phyloP scores from a whole-genome alignment of 1,284 basidiomycete genomes.

The Cryptococcus hybrid region DNA sequence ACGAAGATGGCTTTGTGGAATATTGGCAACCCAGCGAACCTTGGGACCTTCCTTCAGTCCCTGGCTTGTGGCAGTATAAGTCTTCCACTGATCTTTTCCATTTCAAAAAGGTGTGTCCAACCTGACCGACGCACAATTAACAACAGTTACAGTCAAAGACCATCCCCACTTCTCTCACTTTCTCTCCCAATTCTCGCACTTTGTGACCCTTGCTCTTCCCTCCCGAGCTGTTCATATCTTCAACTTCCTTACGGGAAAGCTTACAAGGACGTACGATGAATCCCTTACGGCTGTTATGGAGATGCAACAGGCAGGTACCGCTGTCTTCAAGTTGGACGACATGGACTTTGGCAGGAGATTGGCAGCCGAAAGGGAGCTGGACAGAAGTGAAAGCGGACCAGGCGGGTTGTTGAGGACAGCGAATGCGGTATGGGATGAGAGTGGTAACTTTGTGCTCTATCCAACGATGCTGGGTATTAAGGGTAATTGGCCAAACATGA shows the following conservation, averaged over 20 bases:
- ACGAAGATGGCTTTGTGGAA: slow-evolving; percentile 92
- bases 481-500: slow-evolving; percentile 60
- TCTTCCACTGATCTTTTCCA: slow-evolving; percentile 92
- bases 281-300: slow-evolving; percentile 87
- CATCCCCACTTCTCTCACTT: slow-evolving; percentile 81
- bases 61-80: slow-evolving; percentile 87
- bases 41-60: slow-evolving; percentile 74
- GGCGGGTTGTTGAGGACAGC: slow-evolving; percentile 59
- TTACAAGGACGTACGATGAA: slow-evolving; percentile 93
- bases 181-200: slow-evolving; percentile 87
- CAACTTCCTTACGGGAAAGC: slow-evolving; percentile 83
- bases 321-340: slow-evolving; percentile 88
- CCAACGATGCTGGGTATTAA: slow-evolving; percentile 94
- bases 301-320: slow-evolving; percentile 94
- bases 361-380: slow-evolving; percentile 87
- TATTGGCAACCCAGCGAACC: slow-evolving; percentile 92
- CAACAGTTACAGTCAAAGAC: slow-evolving; percentile 69
- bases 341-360: slow-evolving; percentile 99
- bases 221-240: slow-evolving; percentile 94
- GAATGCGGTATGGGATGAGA: slow-evolving; percentile 95
- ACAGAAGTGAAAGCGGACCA: slow-evolving; percentile 50
- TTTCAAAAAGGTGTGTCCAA: slow-evolving; percentile 81
- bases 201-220: slow-evolving; percentile 86
- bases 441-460: slow-evolving; percentile 89
- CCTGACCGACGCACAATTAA: background rate